Conservation (phyloP, 2,329 filamentous ascomycete genomes). For the Periconia macrospinosa region DNA sequence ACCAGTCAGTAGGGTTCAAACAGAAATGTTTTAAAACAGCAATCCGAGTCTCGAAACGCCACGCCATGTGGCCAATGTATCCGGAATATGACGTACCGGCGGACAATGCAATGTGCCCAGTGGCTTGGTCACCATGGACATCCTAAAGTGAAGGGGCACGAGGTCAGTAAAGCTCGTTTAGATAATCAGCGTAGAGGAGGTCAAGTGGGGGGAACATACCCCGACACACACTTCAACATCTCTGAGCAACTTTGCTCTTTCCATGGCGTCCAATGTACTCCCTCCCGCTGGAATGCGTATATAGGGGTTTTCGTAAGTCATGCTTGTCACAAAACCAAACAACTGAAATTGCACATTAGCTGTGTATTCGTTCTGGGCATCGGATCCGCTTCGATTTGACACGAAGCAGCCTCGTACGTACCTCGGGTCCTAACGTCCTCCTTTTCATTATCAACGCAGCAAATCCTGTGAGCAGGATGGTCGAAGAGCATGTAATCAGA, state of each 20-base stretch:
- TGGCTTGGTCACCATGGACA: slow-evolving; percentile 24
- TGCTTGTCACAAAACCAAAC: slow-evolving; percentile 40
- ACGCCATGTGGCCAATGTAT: too few relatives aligned
- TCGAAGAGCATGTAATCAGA: slow-evolving; percentile 17
- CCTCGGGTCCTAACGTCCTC: slow-evolving; percentile 29
- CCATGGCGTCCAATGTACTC: slow-evolving; percentile 35
- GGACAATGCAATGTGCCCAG: slow-evolving; percentile 43
- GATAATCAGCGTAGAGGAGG: too few relatives aligned
- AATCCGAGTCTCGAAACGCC: too few relatives aligned
- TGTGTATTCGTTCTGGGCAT: neutral
- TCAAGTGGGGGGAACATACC: too few relatives aligned
- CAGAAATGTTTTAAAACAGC: too few relatives aligned
- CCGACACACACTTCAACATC: slow-evolving; percentile 34
- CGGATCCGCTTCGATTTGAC: neutral
- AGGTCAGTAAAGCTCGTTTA: too few relatives aligned
- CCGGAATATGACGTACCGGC: slow-evolving; percentile 26
- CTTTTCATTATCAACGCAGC: slow-evolving; percentile 26
- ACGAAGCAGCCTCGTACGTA: neutral
- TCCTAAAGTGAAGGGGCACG: slow-evolving; percentile 11
- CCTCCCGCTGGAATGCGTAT: slow-evolving; percentile 32
- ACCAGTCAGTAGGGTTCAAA: neutral
- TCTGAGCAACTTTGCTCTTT: slow-evolving; percentile 35
- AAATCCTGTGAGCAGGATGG: slow-evolving; percentile 23
- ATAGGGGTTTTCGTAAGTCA: slow-evolving; percentile 42
- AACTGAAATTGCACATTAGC: slow-evolving; percentile 16